Conservation (phyloP, 2,329 filamentous ascomycete genomes). For the Cordyceps cicadae region DNA sequence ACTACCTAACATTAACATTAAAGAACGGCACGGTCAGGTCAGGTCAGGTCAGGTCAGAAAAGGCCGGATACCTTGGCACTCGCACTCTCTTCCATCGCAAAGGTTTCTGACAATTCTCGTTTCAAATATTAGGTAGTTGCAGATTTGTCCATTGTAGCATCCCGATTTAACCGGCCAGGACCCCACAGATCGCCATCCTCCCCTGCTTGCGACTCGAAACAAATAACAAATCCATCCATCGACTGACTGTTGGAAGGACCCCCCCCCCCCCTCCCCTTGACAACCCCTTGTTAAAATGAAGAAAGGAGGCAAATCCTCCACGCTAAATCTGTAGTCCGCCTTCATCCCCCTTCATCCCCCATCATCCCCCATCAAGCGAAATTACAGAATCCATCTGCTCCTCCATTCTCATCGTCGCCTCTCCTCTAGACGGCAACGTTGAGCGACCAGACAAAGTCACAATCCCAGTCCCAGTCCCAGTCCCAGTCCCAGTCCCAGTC, state of each 20-base stretch:
- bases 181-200: neutral
- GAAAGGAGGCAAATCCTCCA: neutral
- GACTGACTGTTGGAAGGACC: neutral
- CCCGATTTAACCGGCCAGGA: neutral
- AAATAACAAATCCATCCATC: neutral
- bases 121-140: neutral
- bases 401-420: neutral
- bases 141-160: neutral
- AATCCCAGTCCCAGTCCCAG: neutral
- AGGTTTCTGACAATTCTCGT: neutral
- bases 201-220: neutral
- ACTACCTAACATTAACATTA: too few relatives aligned
- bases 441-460: neutral
- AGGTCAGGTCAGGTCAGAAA: neutral
- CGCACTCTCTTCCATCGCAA: neutral
- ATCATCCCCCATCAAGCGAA: neutral
- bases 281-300: slow-evolving; percentile 7
- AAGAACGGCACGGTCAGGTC: neutral
- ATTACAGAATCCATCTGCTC: neutral
- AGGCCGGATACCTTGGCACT: neutral
- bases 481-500: neutral
- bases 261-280: too few relatives aligned
- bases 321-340: neutral
- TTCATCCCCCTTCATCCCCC: neutral
- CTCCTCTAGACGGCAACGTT: neutral